Base-by-base conservation (phyloP, 2,329 filamentous ascomycete species). In the Hymenoscyphus repandus region DNA sequence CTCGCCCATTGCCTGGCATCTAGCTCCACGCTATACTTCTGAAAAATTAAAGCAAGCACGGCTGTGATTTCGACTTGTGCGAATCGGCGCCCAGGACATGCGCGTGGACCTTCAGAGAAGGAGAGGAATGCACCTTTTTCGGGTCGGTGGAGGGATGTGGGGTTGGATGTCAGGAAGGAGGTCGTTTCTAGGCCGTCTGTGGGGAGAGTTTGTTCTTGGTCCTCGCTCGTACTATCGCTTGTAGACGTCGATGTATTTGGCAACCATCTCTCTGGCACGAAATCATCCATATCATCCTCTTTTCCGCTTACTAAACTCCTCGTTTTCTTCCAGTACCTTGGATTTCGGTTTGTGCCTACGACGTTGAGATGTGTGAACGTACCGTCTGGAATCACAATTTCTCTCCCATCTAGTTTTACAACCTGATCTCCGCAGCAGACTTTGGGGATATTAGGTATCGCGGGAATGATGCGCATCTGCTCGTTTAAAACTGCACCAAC, bases 251-350 rank as follows among this genome's bases (percentile, higher is more conserved):
- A 5, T 30, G 7, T n/a, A n/a, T 17, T n/a, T n/a, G 33, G 17
- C 7, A 83, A 65, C 79, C 79, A 83, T 37, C 79, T 72, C 59
- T 80, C 76, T 0, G 79, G 79, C 36, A 74, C 69, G 64, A 80
- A 83, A 41, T 74, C 68, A 38, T 53, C 43, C 40, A 58, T 22
- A 52, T 58, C 52, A 33, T 49, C 22, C 2, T 37, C 44, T 31
- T 31, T 40, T n/a, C 44, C 44, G 5, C 15, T 22, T 9, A 46
- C 31, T n/a, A 41, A 6, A 13, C 34, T 41, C 2, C 31, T 39
- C 2, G 5, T 22, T 41, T 55, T 49, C 5, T 77, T 77, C 77
- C 78, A 83, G 58, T 77, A 76, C 47, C 72, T 74, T 2, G 78
- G 78, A 58, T 82, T 79, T 27, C 75, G 71, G 58, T 82, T 77